Conservation (phyloP, 805 yeast species). For the Candida saitoana region DNA sequence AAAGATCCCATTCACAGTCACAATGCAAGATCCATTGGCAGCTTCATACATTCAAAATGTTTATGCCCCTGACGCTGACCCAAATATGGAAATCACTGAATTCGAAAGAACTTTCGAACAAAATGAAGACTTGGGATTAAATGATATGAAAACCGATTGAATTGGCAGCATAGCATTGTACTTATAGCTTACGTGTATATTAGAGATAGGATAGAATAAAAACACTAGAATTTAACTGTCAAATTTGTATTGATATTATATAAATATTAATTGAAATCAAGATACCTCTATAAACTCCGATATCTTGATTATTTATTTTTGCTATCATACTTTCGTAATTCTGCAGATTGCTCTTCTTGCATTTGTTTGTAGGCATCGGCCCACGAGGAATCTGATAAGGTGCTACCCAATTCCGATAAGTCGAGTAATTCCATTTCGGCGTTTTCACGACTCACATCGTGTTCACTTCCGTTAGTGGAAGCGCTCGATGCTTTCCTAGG, state of each 20-base stretch:
- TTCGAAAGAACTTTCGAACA: slow-evolving; percentile 84
- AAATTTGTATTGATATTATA: not conserved
- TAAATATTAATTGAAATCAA: not conserved
- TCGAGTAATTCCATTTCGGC: slow-evolving; percentile 15
- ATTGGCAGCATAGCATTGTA: slow-evolving; percentile 4
- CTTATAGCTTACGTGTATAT: not conserved
- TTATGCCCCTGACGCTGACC: slow-evolving; percentile 98
- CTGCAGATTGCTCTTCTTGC: slow-evolving; percentile 8
- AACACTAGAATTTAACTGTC: too few relatives aligned
- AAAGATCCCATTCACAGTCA: slow-evolving; percentile 72
- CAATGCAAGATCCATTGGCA: slow-evolving; percentile 93
- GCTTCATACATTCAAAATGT: slow-evolving; percentile 94
- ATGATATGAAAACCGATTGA: slow-evolving; percentile 42
- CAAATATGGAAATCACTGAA: slow-evolving; percentile 89
- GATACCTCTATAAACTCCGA: not conserved
- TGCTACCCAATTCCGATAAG: slow-evolving; percentile 20
- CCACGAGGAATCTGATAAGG: slow-evolving; percentile 24
- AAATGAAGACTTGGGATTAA: slow-evolving; percentile 87
- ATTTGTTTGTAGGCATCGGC: slow-evolving; percentile 21
- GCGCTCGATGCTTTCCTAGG: not conserved
- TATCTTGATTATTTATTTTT: not conserved
- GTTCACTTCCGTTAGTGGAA: not conserved
- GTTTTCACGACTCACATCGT: slow-evolving; percentile 1
- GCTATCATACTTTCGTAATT: not conserved
- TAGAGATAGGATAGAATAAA: not conserved